phyloP scores from a whole-genome alignment of 805 yeast species.

The Cyberlindnera xylosilytica region DNA sequence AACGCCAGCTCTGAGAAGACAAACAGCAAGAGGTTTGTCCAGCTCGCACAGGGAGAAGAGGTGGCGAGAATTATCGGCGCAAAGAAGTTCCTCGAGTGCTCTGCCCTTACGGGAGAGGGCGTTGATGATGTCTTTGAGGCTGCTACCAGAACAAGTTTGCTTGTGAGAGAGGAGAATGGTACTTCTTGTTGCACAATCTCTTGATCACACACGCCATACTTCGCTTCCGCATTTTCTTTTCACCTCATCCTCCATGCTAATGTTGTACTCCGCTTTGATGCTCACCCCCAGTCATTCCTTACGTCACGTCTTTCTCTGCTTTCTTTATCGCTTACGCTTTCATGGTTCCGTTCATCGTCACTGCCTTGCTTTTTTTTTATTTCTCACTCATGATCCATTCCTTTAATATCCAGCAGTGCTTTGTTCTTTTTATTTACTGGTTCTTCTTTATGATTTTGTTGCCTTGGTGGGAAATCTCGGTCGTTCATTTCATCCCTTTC shows the following conservation, averaged over 20 bases:
- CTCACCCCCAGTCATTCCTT: too few relatives aligned
- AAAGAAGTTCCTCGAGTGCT: constrained; percentile 77
- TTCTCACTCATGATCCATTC: too few relatives aligned
- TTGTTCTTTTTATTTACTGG: too few relatives aligned
- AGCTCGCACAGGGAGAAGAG: constrained; percentile 52
- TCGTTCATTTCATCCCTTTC: neutral
- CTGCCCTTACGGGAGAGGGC: constrained; percentile 90
- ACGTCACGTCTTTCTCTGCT: too few relatives aligned
- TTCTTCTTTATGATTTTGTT: too few relatives aligned
- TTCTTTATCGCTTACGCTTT: too few relatives aligned
- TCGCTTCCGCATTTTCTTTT: too few relatives aligned
- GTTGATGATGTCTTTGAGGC: constrained; percentile 92
- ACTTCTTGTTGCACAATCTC: constrained; percentile 41
- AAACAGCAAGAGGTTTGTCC: constrained; percentile 45
- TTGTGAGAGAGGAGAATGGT: constrained; percentile 42
- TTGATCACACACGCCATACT: too few relatives aligned
- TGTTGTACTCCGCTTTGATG: neutral
- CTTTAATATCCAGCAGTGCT: too few relatives aligned
- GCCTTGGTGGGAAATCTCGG: too few relatives aligned
- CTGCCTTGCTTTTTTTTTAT: too few relatives aligned
- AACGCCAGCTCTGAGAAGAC: constrained; percentile 34
- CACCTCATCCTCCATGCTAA: neutral
- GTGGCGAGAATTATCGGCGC: constrained; percentile 83
- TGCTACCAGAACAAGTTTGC: constrained; percentile 80
- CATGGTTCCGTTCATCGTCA: too few relatives aligned